Percentiles rank a stretch among this genome's conserved stretches.
phyloP scores from a whole-genome alignment of 108 stramenopile genomes.

The Nitzschia sp. region DNA sequence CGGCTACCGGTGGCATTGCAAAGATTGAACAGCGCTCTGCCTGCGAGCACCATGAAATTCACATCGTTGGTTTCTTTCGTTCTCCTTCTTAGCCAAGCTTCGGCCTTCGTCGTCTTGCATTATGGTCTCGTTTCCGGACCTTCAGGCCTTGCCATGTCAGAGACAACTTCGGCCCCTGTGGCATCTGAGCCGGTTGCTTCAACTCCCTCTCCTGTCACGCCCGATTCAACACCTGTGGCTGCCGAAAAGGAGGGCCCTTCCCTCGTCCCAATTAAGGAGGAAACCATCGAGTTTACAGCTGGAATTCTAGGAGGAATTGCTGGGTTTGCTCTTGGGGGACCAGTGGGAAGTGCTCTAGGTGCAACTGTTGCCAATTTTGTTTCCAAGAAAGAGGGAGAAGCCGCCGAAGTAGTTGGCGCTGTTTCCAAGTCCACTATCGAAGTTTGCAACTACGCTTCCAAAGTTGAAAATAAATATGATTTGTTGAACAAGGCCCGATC shows the following conservation, averaged over 20 bases:
- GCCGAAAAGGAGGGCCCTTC: constrained; percentile 30
- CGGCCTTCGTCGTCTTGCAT: constrained; percentile 43
- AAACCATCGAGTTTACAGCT: constrained; percentile 89
- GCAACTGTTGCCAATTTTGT: constrained; percentile 81
- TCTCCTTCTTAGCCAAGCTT: constrained; percentile 28
- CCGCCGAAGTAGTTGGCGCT: constrained; percentile 64
- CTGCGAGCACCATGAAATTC: constrained; percentile 49
- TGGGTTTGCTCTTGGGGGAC: constrained; percentile 72
- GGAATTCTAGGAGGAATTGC: constrained; percentile 76
- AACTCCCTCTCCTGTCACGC: constrained; percentile 16
- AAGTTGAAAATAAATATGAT: constrained; percentile 85
- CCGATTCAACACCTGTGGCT: constrained; percentile 21
- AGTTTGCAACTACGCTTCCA: constrained; percentile 85
- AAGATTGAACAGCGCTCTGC: not conserved
- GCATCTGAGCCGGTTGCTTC: constrained; percentile 21
- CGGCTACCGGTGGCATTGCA: not conserved
- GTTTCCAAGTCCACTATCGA: constrained; percentile 86
- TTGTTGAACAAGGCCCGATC: constrained; percentile 67
- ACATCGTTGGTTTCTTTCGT: constrained; percentile 22
- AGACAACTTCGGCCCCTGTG: constrained; percentile 17
- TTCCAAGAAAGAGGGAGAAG: constrained; percentile 76
- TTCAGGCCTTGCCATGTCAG: constrained; percentile 10
- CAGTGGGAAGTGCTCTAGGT: constrained; percentile 53
- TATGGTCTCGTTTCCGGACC: constrained; percentile 18
- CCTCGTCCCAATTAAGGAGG: constrained; percentile 85